A percentile compares a stretch with the other conserved stretches of the same genome.
These are phyloP conservation scores for Lepiota venenata DNA, from an alignment of 768 basidiomycete species.

Conservation along the genomic window DNA sequence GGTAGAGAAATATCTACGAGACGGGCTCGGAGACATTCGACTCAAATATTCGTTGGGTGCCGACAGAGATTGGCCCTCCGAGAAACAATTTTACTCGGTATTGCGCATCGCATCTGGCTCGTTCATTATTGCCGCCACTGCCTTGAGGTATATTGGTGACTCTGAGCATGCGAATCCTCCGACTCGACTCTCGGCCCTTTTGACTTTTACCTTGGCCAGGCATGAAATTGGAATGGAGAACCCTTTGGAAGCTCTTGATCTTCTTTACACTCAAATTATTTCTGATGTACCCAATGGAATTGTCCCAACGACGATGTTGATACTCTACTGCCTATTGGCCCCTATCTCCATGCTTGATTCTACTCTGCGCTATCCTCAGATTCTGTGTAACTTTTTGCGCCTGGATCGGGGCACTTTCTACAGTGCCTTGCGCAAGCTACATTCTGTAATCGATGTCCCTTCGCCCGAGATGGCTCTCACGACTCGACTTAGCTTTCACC, in stretches of 20 bases:
- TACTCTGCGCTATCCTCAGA: too few species aligned
- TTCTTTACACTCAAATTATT: too few species aligned
- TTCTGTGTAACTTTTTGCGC: too few species aligned
- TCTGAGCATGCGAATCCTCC: neutral
- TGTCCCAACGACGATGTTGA: neutral
- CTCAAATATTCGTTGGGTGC: neutral
- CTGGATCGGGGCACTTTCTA: too few species aligned
- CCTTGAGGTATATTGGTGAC: conserved; percentile 9
- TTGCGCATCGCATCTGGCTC: neutral
- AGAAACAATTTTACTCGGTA: neutral
- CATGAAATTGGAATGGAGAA: neutral
- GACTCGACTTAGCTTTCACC: too few species aligned
- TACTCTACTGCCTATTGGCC: too few species aligned
- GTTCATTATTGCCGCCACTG: neutral
- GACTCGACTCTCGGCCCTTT: neutral
- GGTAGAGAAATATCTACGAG: neutral
- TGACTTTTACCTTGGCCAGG: neutral
- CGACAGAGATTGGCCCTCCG: neutral
- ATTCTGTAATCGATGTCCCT: too few species aligned
- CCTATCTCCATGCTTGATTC: too few species aligned
- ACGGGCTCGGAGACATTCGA: neutral
- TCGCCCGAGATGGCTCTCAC: too few species aligned
- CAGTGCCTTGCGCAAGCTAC: too few species aligned
- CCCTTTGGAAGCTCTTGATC: too few species aligned
- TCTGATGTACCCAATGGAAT: neutral